phyloP scores from a whole-genome alignment of 1,284 basidiomycete genomes.

The Irpex sp. region DNA sequence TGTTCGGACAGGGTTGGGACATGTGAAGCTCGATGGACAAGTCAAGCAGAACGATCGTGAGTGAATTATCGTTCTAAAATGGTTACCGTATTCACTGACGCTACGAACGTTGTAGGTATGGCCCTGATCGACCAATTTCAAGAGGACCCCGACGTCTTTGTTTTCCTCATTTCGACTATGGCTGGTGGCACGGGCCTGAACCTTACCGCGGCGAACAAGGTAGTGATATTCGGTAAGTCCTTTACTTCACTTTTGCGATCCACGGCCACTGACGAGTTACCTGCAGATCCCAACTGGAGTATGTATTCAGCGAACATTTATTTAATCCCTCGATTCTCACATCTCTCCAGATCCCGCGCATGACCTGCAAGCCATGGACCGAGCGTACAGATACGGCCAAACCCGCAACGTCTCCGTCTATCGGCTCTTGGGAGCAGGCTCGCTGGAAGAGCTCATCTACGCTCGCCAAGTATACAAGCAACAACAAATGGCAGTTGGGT shows the following conservation, averaged over 20 bases:
- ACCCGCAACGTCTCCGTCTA: constrained; percentile 82
- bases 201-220: constrained; percentile 75
- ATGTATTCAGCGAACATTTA: constrained; percentile 22
- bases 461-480: constrained; percentile 86
- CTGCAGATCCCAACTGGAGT: constrained; percentile 84
- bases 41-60: constrained; percentile 59
- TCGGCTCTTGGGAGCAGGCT: constrained; percentile 79
- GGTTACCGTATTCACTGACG: background rate
- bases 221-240: constrained; percentile 74
- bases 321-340: background rate
- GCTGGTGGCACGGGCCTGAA: constrained; percentile 76
- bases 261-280: background rate
- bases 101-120: constrained; percentile 57
- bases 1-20: constrained; percentile 46
- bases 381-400: constrained; percentile 87
- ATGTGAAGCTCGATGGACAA: constrained; percentile 69
- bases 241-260: background rate
- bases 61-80: constrained; percentile 18
- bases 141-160: constrained; percentile 61
- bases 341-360: constrained; percentile 62
- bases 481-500: constrained; percentile 84
- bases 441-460: constrained; percentile 84
- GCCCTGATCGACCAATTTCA: constrained; percentile 78
- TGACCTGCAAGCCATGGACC: constrained; percentile 85
- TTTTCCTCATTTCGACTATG: constrained; percentile 77